Evolutionary conservation across 2,329 filamentous ascomycete genomes (phyloP).

Genomic region (Fusarium sp.): DNA sequence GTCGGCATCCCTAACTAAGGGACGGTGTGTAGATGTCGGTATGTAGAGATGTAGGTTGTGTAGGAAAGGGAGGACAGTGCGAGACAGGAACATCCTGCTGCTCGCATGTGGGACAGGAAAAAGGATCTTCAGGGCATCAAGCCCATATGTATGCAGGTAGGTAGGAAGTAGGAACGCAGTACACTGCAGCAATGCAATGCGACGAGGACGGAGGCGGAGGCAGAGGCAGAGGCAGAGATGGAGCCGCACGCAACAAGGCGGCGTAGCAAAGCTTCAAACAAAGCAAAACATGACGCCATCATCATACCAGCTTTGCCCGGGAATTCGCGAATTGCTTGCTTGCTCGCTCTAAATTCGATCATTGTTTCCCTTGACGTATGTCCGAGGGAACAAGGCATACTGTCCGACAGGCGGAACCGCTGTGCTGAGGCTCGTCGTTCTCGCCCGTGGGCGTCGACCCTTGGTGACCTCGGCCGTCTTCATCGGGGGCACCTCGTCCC

Average conservation of each 20-base stretch:
- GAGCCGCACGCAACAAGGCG: conserved; percentile 19
- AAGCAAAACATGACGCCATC: conserved; percentile 24
- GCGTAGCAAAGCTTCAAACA: conserved; percentile 10
- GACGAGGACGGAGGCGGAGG: conserved; percentile 5
- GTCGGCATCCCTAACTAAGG: neutral
- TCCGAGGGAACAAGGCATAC: conserved; percentile 61
- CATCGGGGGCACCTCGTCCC: conserved; percentile 44
- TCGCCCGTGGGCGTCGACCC: conserved; percentile 55
- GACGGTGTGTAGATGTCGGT: neutral
- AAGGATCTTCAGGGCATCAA: conserved; percentile 7
- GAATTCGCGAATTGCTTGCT: neutral
- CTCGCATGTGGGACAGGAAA: conserved; percentile 10
- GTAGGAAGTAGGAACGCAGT: neutral
- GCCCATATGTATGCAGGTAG: conserved; percentile 7
- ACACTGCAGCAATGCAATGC: neutral
- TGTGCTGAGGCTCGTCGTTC: conserved; percentile 60
- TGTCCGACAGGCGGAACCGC: conserved; percentile 59
- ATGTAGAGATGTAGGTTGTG: neutral
- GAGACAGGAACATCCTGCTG: conserved; percentile 3
- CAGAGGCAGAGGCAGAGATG: neutral
- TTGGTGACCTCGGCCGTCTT: conserved; percentile 49
- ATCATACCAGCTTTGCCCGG: neutral
- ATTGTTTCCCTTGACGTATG: conserved; percentile 47
- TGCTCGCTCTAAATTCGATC: conserved; percentile 48
- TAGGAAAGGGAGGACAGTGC: conserved; percentile 8